phyloP scores from a whole-genome alignment of 306 rosid genomes.

The apple (Malus domestica) region ASM211411v1 NC_041798.1:37152501-37153000 shows the following conservation, averaged over 20 bases:
- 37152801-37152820: constrained; percentile 19
- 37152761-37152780: constrained; percentile 12
- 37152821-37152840: constrained; percentile 34
- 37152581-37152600: constrained; percentile 15
- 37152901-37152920: neutral
- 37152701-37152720: no score
- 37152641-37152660: constrained; percentile 5
- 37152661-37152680: neutral
- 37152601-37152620: constrained; percentile 2
- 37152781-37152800: constrained; percentile 25
- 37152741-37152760: neutral
- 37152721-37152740: neutral
- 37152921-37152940: neutral
- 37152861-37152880: constrained; percentile 1
- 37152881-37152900: constrained; percentile 32
- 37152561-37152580: constrained; percentile 4
- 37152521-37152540: neutral
- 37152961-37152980: neutral
- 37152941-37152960: neutral
- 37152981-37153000: neutral
- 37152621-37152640: constrained; percentile 18
- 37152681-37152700: neutral
- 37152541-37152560: neutral
- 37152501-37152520: neutral
- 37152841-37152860: constrained; percentile 7